These are phyloP conservation scores for Austroboletus novae-zelandiae DNA, from an alignment of 1,284 basidiomycete genomes.

Conservation along the genomic window DNA sequence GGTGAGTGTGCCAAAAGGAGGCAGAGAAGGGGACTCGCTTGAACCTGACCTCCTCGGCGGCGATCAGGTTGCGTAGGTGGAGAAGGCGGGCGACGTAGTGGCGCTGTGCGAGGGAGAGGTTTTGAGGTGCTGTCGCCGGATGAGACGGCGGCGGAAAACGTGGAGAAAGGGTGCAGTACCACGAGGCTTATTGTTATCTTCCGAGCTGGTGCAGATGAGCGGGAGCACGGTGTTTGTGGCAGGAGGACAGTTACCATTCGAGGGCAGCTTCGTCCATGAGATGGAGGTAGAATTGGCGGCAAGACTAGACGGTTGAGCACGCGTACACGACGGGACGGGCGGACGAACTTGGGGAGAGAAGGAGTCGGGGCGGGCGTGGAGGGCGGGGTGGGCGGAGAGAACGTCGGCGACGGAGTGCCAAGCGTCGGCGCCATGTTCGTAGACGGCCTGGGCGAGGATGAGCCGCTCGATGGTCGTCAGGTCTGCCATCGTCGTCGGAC, in stretches of 20 bases:
- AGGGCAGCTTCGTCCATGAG: slow-evolving; percentile 69
- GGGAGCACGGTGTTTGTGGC: background rate
- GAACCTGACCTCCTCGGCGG: slow-evolving; percentile 73
- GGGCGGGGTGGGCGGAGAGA: slow-evolving; percentile 65
- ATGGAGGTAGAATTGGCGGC: slow-evolving; percentile 61
- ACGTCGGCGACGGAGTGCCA: slow-evolving; percentile 71
- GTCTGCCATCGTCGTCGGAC: slow-evolving; percentile 13
- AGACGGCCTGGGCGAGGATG: slow-evolving; percentile 80
- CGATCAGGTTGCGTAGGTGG: slow-evolving; percentile 69
- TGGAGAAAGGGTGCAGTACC: slow-evolving; percentile 32
- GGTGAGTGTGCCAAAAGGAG: background rate
- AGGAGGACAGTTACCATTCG: slow-evolving; percentile 51
- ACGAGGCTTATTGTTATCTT: slow-evolving; percentile 39
- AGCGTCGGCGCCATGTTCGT: slow-evolving; percentile 75
- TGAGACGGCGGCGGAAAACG: background rate
- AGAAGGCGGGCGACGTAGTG: slow-evolving; percentile 67
- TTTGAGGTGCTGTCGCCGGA: slow-evolving; percentile 40
- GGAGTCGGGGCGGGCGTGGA: slow-evolving; percentile 55
- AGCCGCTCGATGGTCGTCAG: slow-evolving; percentile 53
- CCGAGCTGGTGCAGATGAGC: slow-evolving; percentile 36
- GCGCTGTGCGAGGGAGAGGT: slow-evolving; percentile 70
- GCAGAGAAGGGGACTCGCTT: slow-evolving; percentile 46
- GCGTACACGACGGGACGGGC: slow-evolving; percentile 10
- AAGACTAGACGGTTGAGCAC: slow-evolving; percentile 49
- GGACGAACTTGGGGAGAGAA: slow-evolving; percentile 63